Base-by-base conservation (phyloP, 192 early-diverging fungal genomes). In the Backusella tarrabulga region DNA sequence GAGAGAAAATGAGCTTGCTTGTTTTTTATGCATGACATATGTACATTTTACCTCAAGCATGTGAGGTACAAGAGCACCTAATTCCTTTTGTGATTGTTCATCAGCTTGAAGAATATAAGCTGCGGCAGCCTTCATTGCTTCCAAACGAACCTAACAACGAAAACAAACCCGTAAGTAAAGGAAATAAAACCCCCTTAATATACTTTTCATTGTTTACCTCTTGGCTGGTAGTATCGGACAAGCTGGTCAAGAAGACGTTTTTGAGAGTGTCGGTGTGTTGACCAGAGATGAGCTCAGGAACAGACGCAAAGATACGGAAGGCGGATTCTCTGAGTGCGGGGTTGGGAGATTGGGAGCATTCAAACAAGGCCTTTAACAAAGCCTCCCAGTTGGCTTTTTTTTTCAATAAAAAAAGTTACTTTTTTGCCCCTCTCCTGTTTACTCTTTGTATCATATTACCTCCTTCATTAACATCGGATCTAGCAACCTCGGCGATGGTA, bases 401-500 rank as follows among this genome's bases (percentile, higher is more conserved):
- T 74, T 19, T 74, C 19, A 32, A 32, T 32, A 32, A 32, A 32
- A 1, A 32, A 32, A 32, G 32, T 32, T 32, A 32, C 32, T 32
- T 32, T 32, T 32, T 32, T 2, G 3, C 2, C 32, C 3, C 32
- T 32, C 29, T 32, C 29, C 29, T 32, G 29, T 32, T 32, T 32
- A 32, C 2, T 32, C 29, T 32, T 32, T 32, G 4, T 44, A 85
- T 85, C 2, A 32, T 32, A 1, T 82, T 76, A 89, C 88, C 84
- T 63, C 82, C 85, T 75, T 84, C 87, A 66, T 76, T 50, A 11
- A 84, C 76, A 46, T 85, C 82, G 71, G 88, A 86, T 79, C 90
- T 90, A 76, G 93, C 90, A 63, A 99, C 87, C 78, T 99, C 96
- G 17, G 97, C 85, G 80, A 98, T 93, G 29, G 96, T 94, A 83